phyloP scores from a whole-genome alignment of 768 basidiomycete genomes.

The Amanita rubescens region DNA sequence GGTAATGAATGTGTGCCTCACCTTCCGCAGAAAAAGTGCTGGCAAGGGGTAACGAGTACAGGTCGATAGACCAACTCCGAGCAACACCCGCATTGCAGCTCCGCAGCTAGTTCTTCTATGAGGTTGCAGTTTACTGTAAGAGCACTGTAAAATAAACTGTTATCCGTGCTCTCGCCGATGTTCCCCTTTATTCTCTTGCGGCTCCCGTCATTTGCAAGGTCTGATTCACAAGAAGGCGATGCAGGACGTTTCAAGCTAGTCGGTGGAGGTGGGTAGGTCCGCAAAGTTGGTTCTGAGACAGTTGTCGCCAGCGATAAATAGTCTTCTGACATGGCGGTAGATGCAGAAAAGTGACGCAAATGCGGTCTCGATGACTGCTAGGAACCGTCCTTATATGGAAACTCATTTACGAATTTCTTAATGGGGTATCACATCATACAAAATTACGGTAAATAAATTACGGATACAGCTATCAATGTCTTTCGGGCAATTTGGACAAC shows the following conservation, averaged over 20 bases:
- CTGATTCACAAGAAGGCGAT: slow-evolving; percentile 48
- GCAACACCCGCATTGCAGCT: slow-evolving; percentile 83
- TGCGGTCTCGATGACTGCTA: background rate
- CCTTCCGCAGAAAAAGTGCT: slow-evolving; percentile 92
- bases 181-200: slow-evolving; percentile 58
- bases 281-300: background rate
- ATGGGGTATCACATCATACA: background rate
- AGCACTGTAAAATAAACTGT: slow-evolving; percentile 2
- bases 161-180: slow-evolving; percentile 1
- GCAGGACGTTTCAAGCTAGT: slow-evolving; percentile 50
- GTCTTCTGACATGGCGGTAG: slow-evolving; percentile 8
- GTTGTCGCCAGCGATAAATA: background rate
- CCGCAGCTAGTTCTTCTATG: slow-evolving; percentile 58
- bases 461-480: slow-evolving; percentile 16
- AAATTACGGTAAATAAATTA: too few relatives aligned
- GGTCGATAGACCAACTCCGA: slow-evolving; percentile 76
- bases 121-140: slow-evolving; percentile 24
- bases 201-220: slow-evolving; percentile 34
- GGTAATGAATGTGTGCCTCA: slow-evolving; percentile 20
- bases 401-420: slow-evolving; percentile 2
- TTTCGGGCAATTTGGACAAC: slow-evolving; percentile 17
- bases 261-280: background rate
- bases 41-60: slow-evolving; percentile 76
- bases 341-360: background rate
- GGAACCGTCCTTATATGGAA: slow-evolving; percentile 4